Evolutionary conservation across 2,329 filamentous ascomycete species (phyloP).

Genomic region (Trichoderma sp.): DNA sequence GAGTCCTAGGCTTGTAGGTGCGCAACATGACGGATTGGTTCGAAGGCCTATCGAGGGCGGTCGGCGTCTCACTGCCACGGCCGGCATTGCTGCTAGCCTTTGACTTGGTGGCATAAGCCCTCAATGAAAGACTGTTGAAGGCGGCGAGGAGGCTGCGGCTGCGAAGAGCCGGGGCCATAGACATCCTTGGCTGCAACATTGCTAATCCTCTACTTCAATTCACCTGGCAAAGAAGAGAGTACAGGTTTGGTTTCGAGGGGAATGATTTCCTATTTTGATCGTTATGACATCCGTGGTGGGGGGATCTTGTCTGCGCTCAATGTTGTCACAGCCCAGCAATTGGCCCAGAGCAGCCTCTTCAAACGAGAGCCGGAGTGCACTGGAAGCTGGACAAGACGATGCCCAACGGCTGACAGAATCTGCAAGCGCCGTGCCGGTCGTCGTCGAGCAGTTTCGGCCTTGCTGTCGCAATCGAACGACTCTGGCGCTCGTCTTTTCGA

Average conservation of each 20-base stretch:
- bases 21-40: constrained; percentile 55
- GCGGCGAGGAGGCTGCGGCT: constrained; percentile 29
- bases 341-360: constrained; percentile 10
- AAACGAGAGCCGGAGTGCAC: neutral
- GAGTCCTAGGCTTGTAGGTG: constrained; percentile 90
- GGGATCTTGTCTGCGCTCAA: neutral
- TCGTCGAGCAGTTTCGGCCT: neutral
- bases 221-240: neutral
- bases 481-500: neutral
- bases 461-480: constrained; percentile 1
- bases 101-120: constrained; percentile 33
- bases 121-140: constrained; percentile 27
- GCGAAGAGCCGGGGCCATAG: constrained; percentile 30
- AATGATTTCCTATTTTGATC: neutral
- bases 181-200: constrained; percentile 34
- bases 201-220: neutral
- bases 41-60: constrained; percentile 25
- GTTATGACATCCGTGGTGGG: constrained; percentile 4
- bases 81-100: constrained; percentile 22
- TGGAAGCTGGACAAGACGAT: constrained; percentile 1
- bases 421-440: constrained; percentile 6
- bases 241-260: neutral
- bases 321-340: constrained; percentile 3
- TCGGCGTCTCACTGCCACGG: constrained; percentile 24
- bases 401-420: neutral